A percentile compares a stretch with the other conserved stretches of the same genome.
phyloP scores from a whole-genome alignment of 441 rosid genomes.

The Melastoma candidum region DNA sequence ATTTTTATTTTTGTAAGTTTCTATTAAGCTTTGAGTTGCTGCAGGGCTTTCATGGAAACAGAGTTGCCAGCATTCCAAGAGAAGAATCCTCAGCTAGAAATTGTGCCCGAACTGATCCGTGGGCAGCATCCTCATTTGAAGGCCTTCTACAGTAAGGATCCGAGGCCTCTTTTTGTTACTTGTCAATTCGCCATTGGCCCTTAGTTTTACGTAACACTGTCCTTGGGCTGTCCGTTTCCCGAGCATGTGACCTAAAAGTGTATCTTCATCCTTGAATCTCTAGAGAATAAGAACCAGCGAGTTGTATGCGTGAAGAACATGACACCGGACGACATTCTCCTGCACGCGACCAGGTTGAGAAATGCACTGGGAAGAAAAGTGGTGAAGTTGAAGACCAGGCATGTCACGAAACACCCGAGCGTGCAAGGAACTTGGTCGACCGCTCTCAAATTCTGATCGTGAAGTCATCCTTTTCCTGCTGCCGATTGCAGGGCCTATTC shows the following conservation, averaged over 20 bases:
- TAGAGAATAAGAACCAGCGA: slow-evolving; percentile 68
- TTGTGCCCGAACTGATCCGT: slow-evolving; percentile 58
- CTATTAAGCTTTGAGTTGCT: no score
- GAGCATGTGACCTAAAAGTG: background rate
- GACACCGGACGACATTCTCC: slow-evolving; percentile 53
- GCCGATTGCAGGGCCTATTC: no score
- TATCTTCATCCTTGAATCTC: background rate
- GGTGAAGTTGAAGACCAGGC: slow-evolving; percentile 63
- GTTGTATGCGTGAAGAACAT: slow-evolving; percentile 81
- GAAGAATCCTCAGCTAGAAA: slow-evolving; percentile 69
- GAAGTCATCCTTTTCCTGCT: no score
- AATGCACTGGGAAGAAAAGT: slow-evolving; percentile 77
- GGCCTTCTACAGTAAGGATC: slow-evolving; percentile 57
- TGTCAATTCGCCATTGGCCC: background rate
- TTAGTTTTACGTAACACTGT: background rate
- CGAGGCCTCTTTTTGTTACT: background rate
- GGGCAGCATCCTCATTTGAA: slow-evolving; percentile 87
- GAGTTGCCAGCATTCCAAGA: slow-evolving; percentile 51
- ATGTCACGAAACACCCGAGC: slow-evolving; percentile 70
- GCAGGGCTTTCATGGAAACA: slow-evolving; percentile 80
- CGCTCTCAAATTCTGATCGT: slow-evolving; percentile 38
- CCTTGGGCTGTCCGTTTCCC: background rate
- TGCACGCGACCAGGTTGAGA: slow-evolving; percentile 65
- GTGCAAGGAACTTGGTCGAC: slow-evolving; percentile 95
- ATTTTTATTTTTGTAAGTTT: no score